Base-by-base conservation (phyloP, 2,329 filamentous ascomycete genomes). In the Curvularia spicifera region DNA sequence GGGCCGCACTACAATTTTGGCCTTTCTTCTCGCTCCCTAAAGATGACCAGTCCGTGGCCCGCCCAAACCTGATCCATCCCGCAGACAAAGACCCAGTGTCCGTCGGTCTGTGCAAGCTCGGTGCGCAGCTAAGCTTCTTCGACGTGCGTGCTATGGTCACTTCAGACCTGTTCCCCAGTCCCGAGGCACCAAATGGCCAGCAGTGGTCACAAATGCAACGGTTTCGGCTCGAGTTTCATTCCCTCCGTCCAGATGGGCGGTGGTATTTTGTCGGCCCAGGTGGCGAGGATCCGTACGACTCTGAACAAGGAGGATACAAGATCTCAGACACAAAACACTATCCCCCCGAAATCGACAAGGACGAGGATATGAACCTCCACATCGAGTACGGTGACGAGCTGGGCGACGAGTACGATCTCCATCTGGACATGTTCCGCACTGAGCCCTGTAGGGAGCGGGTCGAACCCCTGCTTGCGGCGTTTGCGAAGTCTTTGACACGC, bases 211-310 rank as follows among this genome's bases (percentile, higher is more conserved):
- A 56, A 28, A 63, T 63, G 60, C 60, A 39, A 44, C 57, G 57
- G 18, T 63, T 57, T 53, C 48, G 60, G 42, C 60, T 63, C 18
- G 54, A 63, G 26, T 59, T 63, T 12, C 58, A 63, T 56, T n/a
- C 55, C 44, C 51, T 61, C n/a, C 45, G 58, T 51, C 60, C 60
- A 49, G 58, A 61, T 26, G 58, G 60, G 20, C 53, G 55, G 35
- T 63, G 60, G 60, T 63, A 63, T 45, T 63, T 63, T 48, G n/a
- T 58, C 13, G 58, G 60, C 8, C 58, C 55, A 7, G 58, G 46
- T 35, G 60, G 58, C 39, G 58, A 61, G 37, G 58, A 60, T 45
- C 60, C 60, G 2, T 51, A 60, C 42, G 60, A 63, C 44, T 63
- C 44, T 55, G 57, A 63, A 60, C 51, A 63, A 42, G 60, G 60